Evolutionary conservation across 495 filamentous ascomycete genomes (phyloP).

Genomic region (Penicillium macrosclerotiorum): DNA sequence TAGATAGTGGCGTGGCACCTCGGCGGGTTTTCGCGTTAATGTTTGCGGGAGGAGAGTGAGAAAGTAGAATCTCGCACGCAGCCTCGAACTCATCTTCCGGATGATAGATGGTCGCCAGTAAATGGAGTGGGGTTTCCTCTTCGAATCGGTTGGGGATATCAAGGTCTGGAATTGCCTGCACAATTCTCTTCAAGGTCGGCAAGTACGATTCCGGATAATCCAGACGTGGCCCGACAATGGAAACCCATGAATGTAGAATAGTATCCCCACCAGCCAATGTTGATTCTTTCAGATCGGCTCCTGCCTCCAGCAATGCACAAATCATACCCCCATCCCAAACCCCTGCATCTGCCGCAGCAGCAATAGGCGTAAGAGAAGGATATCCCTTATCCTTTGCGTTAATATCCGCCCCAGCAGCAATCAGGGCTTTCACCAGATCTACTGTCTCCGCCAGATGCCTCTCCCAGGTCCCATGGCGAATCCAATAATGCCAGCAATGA

Average conservation of each 20-base stretch:
- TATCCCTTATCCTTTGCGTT: slow-evolving; percentile 23
- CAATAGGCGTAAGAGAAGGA: slow-evolving; percentile 13
- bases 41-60: slow-evolving; percentile 1
- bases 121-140: slow-evolving; percentile 16
- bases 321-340: slow-evolving; percentile 18
- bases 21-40: slow-evolving; percentile 8
- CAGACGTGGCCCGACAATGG: slow-evolving; percentile 13
- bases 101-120: slow-evolving; percentile 15
- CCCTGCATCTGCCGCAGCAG: slow-evolving; percentile 14
- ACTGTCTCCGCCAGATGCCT: slow-evolving; percentile 8
- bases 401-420: slow-evolving; percentile 21
- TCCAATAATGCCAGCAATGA: slow-evolving; percentile 17
- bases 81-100: slow-evolving; percentile 17
- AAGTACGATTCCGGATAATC: slow-evolving; percentile 18
- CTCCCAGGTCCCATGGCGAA: slow-evolving; percentile 17
- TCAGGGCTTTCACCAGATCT: slow-evolving; percentile 10
- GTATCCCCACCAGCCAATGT: slow-evolving; percentile 5
- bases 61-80: slow-evolving; percentile 6
- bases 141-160: slow-evolving; percentile 13
- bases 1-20: slow-evolving; percentile 8
- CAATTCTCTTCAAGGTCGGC: slow-evolving; percentile 8
- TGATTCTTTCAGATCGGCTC: slow-evolving; percentile 12
- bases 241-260: slow-evolving; percentile 19
- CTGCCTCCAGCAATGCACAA: slow-evolving; percentile 11
- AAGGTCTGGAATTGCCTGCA: slow-evolving; percentile 8